Conservation (phyloP, 2,329 filamentous ascomycete species). For the Microsporum canis region DNA sequence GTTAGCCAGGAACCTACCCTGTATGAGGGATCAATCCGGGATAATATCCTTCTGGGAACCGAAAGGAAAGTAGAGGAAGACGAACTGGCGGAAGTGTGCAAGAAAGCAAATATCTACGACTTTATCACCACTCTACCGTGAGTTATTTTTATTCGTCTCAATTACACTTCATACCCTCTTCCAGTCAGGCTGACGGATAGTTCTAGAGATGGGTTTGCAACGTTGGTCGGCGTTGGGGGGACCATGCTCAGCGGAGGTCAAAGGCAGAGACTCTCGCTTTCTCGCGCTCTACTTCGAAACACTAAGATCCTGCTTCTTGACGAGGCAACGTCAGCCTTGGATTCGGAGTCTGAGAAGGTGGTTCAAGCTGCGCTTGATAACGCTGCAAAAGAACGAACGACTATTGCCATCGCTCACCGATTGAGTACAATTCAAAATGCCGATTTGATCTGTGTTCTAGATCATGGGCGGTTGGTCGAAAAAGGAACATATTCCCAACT, state of each 20-base stretch:
- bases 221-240: background rate
- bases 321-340: background rate
- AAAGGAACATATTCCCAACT: conserved; percentile 14
- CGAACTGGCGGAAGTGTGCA: conserved; percentile 63
- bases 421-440: background rate
- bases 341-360: background rate
- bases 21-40: conserved; percentile 80
- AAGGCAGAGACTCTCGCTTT: background rate
- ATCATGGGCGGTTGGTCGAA: background rate
- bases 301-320: background rate
- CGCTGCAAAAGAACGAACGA: background rate
- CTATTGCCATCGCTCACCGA: background rate
- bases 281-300: background rate
- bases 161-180: conserved; percentile 80
- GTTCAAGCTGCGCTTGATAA: background rate
- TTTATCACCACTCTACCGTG: conserved; percentile 72
- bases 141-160: conserved; percentile 44
- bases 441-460: background rate
- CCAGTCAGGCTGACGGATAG: conserved; percentile 34
- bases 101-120: conserved; percentile 79
- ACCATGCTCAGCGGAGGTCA: background rate
- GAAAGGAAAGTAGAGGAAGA: conserved; percentile 57
- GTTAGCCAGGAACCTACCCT: conserved; percentile 90
- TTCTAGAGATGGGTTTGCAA: background rate
- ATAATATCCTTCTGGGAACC: conserved; percentile 77